Evolutionary conservation across 2,329 filamentous ascomycete species (phyloP).

Genomic region (Penicillium griseofulvum): DNA sequence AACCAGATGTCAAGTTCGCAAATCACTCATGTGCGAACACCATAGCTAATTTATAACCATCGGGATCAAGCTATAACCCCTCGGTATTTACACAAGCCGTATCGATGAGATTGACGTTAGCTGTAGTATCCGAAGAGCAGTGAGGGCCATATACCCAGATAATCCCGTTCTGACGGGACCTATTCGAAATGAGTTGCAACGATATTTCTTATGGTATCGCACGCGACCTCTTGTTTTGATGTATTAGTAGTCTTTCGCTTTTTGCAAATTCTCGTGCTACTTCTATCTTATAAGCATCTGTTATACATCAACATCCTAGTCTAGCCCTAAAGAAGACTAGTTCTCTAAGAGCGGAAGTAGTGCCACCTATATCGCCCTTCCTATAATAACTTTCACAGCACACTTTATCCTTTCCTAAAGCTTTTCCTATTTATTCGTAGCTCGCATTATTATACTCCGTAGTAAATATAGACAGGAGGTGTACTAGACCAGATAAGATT

Average conservation of each 20-base stretch:
- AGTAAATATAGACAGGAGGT: not conserved
- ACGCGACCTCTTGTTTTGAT: not conserved
- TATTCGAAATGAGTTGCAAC: not conserved
- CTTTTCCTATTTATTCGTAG: not conserved
- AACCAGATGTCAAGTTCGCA: not conserved
- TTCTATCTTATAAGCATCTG: too few relatives aligned
- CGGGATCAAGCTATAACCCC: not conserved
- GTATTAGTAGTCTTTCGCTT: not conserved
- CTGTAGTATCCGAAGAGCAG: constrained; percentile 47
- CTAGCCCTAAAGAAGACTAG: too few relatives aligned
- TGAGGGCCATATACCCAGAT: not conserved
- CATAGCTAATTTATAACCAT: not conserved
- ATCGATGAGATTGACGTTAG: constrained; percentile 30
- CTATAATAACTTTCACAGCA: too few relatives aligned
- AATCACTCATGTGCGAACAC: not conserved
- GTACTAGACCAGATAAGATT: not conserved
- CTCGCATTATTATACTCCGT: not conserved
- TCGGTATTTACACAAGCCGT: not conserved
- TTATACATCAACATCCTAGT: too few relatives aligned
- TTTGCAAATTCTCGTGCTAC: not conserved
- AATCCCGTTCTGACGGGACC: too few relatives aligned
- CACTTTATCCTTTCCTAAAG: too few relatives aligned
- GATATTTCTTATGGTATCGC: not conserved
- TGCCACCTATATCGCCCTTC: too few relatives aligned
- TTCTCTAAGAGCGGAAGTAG: too few relatives aligned